Evolutionary conservation across 1,284 basidiomycete species (phyloP), one percentile per base, ranked within the genome.

Genomic region (Abortiporus biennis): DNA sequence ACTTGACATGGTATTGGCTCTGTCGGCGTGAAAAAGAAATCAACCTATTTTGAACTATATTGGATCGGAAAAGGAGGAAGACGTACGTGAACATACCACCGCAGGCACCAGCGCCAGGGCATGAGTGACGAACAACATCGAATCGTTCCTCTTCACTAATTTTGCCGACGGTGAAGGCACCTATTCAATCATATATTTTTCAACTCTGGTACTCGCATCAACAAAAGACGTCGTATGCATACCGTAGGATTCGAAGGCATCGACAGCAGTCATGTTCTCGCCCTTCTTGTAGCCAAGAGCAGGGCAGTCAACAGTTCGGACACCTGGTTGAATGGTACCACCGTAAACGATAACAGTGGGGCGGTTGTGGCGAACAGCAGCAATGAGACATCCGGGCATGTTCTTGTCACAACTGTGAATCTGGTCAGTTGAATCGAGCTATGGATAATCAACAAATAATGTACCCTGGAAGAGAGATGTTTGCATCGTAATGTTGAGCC

Each of bases 331-430:
- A 43, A 92, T 92, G 2, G 89, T 89, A 13, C 89, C 89, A 13
- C 89, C 89, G 61, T 92, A 92, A 4, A 92, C 74, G 45, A 92
- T 80, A 53, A 93, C 78, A 1, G 88, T 90, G 1, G 89, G 89
- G 3, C 90, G 74, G 56, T 92, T 92, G 65, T 89, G 85, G 40
- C 88, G 78, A 21, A 68, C 82, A 2, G 86, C 86, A 6, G 91
- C 91, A 57, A 93, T 92, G 47, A 93, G 69, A 51, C 84, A 86
- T 17, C 89, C 92, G 12, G 92, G 92, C 89, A 92, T 93, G 59
- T 93, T 93, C 68, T 94, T 95, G 67, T 95, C 91, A 53, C 90
- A 93, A 37, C 59, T 59, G 17, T 16, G 15, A 9, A 17, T 9
- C 3, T 34, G 17, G 4, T 16, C 13, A 2, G 21, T 39, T 20